phyloP scores from a whole-genome alignment of 78 protist genomes.

The Guillardia theta region DNA sequence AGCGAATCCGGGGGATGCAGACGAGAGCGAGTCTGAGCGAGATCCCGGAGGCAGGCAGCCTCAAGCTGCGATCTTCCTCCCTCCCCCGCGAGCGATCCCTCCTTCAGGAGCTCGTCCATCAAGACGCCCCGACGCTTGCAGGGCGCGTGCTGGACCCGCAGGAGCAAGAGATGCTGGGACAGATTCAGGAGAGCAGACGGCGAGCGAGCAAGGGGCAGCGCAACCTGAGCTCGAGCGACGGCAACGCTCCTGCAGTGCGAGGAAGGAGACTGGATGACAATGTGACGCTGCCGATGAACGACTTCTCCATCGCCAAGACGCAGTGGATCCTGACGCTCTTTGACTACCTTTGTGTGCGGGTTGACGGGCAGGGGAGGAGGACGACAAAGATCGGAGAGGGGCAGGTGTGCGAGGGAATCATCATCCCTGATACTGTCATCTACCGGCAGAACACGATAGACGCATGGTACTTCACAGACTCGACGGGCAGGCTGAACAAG shows the following conservation, averaged over 20 bases:
- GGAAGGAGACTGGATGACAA: slow-evolving; percentile 1
- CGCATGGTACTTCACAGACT: not conserved
- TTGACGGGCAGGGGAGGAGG: not conserved
- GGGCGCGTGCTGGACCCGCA: no score
- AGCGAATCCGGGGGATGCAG: no score
- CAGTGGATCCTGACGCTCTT: not conserved
- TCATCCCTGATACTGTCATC: not conserved
- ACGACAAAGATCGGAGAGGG: not conserved
- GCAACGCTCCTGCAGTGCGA: not conserved
- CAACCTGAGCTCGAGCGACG: not conserved
- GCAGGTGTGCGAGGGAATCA: not conserved
- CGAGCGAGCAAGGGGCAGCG: not conserved
- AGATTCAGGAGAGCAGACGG: not conserved
- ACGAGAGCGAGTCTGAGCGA: no score
- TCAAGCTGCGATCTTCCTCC: no score
- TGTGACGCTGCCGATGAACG: not conserved
- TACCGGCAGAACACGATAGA: not conserved
- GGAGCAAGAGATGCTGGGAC: not conserved
- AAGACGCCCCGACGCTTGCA: no score
- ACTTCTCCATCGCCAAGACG: not conserved
- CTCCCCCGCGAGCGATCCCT: no score
- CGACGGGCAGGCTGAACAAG: not conserved
- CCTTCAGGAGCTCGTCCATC: no score
- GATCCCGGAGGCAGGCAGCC: no score
- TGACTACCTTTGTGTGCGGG: slow-evolving; percentile 3